These are phyloP conservation scores for Pseudogymnoascus sp. DNA, from an alignment of 2,329 filamentous ascomycete species.

Conservation along the genomic window DNA sequence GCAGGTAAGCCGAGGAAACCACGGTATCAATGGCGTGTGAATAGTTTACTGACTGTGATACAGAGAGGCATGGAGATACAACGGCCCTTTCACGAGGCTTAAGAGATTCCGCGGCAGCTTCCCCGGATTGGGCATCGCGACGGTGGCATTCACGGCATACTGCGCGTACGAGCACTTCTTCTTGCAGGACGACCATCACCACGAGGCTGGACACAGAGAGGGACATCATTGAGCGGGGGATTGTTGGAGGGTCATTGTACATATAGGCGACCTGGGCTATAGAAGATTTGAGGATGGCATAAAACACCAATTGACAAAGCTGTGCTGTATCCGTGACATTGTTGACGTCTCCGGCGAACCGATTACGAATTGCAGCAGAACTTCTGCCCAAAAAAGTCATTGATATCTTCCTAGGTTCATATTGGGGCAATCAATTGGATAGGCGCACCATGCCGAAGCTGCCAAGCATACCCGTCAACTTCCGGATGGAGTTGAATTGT, in stretches of 20 bases:
- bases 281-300: slow-evolving; percentile 10
- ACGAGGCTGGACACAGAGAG: slow-evolving; percentile 42
- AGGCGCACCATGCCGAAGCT: neutral
- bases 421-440: neutral
- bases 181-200: slow-evolving; percentile 60
- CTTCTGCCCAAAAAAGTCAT: neutral
- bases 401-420: neutral
- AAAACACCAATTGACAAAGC: slow-evolving; percentile 12
- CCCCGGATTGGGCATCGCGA: slow-evolving; percentile 86
- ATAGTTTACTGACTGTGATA: slow-evolving; percentile 14
- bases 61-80: slow-evolving; percentile 94
- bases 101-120: slow-evolving; percentile 84
- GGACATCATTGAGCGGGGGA: slow-evolving; percentile 45
- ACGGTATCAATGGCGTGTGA: neutral
- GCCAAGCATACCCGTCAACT: neutral
- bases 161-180: slow-evolving; percentile 86
- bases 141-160: slow-evolving; percentile 84
- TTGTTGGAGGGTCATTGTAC: slow-evolving; percentile 28
- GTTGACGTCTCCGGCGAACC: neutral
- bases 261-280: slow-evolving; percentile 27
- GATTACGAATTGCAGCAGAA: neutral
- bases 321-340: neutral
- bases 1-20: slow-evolving; percentile 42
- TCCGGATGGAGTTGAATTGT: neutral
- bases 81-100: slow-evolving; percentile 75